phyloP scores from a whole-genome alignment of 345 rosid genomes.

The Eucalyptus lansdowneana region DNA sequence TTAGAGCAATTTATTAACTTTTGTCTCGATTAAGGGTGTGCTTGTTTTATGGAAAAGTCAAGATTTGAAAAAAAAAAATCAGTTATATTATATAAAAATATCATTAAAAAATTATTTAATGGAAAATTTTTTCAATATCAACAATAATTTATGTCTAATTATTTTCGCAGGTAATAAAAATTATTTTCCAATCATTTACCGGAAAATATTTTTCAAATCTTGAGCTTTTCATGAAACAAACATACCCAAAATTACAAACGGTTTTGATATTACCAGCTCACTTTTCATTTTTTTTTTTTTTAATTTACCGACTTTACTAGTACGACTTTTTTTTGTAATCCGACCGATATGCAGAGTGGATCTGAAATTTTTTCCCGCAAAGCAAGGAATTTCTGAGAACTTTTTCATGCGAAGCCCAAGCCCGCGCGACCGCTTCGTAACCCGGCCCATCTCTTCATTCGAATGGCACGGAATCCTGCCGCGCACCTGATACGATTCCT shows the following conservation, averaged over 20 bases:
- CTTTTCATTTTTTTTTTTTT: not conserved
- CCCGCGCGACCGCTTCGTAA: not conserved
- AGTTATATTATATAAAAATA: too few species aligned
- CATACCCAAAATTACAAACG: not conserved
- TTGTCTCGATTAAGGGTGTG: too few species aligned
- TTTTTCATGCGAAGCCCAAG: not conserved
- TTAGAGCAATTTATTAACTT: not conserved
- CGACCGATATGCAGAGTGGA: not conserved
- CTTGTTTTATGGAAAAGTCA: too few species aligned
- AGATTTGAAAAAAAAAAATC: too few species aligned
- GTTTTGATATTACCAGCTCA: not conserved
- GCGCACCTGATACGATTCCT: not conserved
- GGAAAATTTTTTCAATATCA: accelerated
- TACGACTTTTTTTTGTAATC: not conserved
- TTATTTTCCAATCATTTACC: not conserved
- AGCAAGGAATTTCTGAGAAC: not conserved
- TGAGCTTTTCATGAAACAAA: too few species aligned
- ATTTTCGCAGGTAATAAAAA: too few species aligned
- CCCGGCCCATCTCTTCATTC: not conserved
- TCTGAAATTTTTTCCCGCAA: not conserved
- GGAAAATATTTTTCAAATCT: not conserved
- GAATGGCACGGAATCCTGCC: not conserved
- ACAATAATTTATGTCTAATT: too few species aligned
- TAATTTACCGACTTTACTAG: not conserved
- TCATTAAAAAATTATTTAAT: too few species aligned